Percentiles rank a stretch among this genome's conserved stretches.
Conservation (phyloP, 2,329 filamentous ascomycete species). For the Sphaerulina populicola region DNA sequence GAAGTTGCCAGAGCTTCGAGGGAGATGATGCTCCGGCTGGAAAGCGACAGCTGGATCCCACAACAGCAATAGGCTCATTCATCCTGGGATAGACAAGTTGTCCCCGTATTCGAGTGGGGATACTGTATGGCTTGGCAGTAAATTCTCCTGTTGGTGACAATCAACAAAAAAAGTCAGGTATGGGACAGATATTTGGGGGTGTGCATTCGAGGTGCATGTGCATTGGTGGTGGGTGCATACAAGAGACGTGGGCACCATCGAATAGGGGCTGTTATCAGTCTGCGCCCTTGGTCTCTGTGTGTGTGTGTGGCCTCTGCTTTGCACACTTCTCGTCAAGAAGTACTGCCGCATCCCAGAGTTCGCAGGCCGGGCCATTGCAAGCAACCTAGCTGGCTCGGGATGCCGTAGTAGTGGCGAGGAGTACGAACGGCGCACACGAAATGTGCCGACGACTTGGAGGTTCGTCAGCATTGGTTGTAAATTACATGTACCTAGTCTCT, state of each 20-base stretch:
- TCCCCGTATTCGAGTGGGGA: not conserved
- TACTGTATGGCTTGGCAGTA: not conserved
- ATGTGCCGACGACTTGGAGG: too few species aligned
- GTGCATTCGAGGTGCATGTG: not conserved
- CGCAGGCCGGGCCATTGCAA: too few species aligned
- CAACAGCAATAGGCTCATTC: conserved; percentile 17
- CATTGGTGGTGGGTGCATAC: too few species aligned
- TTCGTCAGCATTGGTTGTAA: too few species aligned
- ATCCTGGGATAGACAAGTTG: not conserved
- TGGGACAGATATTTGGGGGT: not conserved
- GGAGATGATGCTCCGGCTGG: conserved; percentile 19
- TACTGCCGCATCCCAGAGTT: not conserved
- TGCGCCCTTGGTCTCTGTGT: not conserved
- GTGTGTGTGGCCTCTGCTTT: not conserved
- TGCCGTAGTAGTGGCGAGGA: too few species aligned
- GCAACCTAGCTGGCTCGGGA: too few species aligned
- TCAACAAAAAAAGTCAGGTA: not conserved
- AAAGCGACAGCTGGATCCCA: conserved; percentile 17
- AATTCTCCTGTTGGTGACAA: not conserved
- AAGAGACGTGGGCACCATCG: not conserved
- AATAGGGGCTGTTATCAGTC: not conserved
- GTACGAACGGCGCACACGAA: too few species aligned
- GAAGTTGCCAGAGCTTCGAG: conserved; percentile 21
- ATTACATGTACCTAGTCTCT: too few species aligned
- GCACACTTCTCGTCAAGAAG: not conserved